Conservation (phyloP, 148 eudicot species). For the Amaranthus hypochondriacus region DNA sequence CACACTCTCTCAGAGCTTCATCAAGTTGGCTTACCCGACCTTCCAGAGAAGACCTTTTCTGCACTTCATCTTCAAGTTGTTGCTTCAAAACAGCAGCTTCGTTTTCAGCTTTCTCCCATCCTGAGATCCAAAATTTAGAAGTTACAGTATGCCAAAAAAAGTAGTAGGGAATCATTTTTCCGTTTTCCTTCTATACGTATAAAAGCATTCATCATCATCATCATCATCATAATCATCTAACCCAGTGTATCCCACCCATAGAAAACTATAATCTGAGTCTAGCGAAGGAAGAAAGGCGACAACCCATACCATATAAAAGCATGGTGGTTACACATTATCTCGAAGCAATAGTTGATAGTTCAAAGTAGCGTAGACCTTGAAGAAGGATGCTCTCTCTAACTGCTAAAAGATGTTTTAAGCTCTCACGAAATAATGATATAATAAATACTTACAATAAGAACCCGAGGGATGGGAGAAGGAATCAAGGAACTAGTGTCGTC, state of each 20-base stretch:
- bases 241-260: background rate
- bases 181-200: background rate
- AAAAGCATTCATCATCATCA: background rate
- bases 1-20: conserved; percentile 92
- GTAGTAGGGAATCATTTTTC: too few species aligned
- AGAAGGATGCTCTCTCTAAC: too few species aligned
- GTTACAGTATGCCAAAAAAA: background rate
- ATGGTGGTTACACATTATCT: background rate
- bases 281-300: background rate
- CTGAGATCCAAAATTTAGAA: conserved; percentile 26
- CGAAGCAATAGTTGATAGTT: too few species aligned
- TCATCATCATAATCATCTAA: too few species aligned
- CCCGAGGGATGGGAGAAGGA: too few species aligned
- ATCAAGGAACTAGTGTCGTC: background rate
- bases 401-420: too few species aligned
- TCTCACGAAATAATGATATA: too few species aligned
- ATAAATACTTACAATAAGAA: too few species aligned
- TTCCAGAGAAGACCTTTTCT: conserved; percentile 56
- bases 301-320: background rate
- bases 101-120: conserved; percentile 93
- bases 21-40: conserved; percentile 71
- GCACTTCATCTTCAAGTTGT: conserved; percentile 53
- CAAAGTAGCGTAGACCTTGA: too few species aligned
- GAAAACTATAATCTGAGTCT: background rate
- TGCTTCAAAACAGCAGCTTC: conserved; percentile 54